Evolutionary conservation across 805 yeast genomes (phyloP), one percentile per base, ranked within the genome.

Genomic region (Starmerella vitae): DNA sequence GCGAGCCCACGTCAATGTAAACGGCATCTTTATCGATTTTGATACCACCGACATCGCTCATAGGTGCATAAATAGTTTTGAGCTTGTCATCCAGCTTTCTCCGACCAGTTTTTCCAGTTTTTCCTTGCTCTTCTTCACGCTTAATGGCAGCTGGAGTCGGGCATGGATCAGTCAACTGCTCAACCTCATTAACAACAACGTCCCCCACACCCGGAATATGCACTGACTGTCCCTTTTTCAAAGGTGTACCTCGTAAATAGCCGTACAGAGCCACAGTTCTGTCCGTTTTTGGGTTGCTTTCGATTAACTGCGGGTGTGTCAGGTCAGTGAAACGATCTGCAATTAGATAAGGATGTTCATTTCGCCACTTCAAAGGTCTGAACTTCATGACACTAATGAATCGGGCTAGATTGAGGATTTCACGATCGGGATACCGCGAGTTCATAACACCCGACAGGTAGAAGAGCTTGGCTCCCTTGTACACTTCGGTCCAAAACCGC

Each of bases 21-120:
- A 91, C 98, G 7, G 98, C 95, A 64, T 91, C 99, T 56, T 80
- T 86, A 63, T 91, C 99, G 45, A 91, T 84, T 48, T 91, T 66
- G 27, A 91, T 93, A 58, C 99, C 99, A 41, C 96, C 96, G n/a
- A 91, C 95, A 60, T 91, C 97, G 34, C 96, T 82, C 99, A 91
- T 91, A 36, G 99, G 99, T 0, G 98, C 99, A 59, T 93, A 91
- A 2, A 91, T 84, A 49, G 84, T 74, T 58, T 86, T 91, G 57
- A 84, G 93, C 51, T 78, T 83, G 55, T 91, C 98, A 49, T 91
- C 97, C 38, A 91, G 71, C 55, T 97, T 72, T 57, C 84, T 82
- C 54, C 96, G 71, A 59, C 95, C 76, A 41, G 62, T 59, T 18
- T 43, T 47, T 10, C 64, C 59, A 21, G 55, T 55, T 29, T 84